Conservation (phyloP, 2,329 filamentous ascomycete species). For the Geoglossum cookeanum region DNA sequence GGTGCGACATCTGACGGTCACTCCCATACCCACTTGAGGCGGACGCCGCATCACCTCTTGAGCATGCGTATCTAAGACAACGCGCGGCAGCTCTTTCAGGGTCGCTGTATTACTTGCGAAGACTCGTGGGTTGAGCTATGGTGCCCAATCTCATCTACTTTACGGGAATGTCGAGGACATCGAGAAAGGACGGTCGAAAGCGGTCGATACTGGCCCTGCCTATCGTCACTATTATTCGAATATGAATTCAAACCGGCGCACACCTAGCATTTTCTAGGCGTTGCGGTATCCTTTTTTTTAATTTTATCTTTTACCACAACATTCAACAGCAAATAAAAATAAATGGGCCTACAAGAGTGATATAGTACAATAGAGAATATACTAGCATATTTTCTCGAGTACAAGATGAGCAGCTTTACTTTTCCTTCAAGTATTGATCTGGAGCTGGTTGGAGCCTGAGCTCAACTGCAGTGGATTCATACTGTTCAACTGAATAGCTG, state of each 20-base stretch:
- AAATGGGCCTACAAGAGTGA: neutral
- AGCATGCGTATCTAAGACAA: no score
- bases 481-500: neutral
- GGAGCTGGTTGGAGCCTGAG: neutral
- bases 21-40: neutral
- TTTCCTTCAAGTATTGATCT: neutral
- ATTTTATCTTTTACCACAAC: neutral
- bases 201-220: no score
- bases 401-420: neutral
- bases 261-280: neutral
- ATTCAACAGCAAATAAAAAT: neutral
- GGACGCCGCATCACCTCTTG: neutral
- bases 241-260: neutral
- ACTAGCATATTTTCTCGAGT: neutral
- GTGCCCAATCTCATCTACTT: no score
- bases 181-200: no score
- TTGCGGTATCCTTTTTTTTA: neutral
- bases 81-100: no score
- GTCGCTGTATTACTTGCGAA: no score
- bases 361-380: neutral
- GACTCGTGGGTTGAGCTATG: no score
- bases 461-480: neutral
- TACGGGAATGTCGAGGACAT: no score
- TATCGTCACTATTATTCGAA: no score
- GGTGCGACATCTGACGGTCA: neutral